Base-by-base conservation (phyloP, 2,329 filamentous ascomycete species). In the Xylariales sp. region DNA sequence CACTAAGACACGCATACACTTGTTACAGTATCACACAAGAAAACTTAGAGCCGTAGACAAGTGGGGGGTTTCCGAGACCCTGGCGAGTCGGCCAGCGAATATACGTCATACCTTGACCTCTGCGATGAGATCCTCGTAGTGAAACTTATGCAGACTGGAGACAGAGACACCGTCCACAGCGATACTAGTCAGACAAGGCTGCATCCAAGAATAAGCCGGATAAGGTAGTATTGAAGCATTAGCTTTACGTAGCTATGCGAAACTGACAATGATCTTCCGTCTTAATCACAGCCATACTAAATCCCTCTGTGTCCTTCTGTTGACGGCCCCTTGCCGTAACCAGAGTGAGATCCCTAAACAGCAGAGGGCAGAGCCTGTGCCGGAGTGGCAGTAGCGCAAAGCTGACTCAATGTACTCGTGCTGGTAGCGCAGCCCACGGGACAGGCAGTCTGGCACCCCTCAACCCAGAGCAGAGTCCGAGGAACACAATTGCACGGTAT, bases 401-500 rank as follows among this genome's bases (percentile, higher is more conserved):
- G 67, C 56, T 70, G 68, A n/a, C 71, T 80, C 46, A 75, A 58
- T 16, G 77, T 80, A 59, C 65, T 71, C 16, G 75, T 76, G 36
- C 75, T 66, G 48, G 78, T 80, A 41, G 77, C 69, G 69, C 79
- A 80, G 2, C 77, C 78, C 34, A 60, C 68, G 2, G 78, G 72
- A 41, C 78, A 81, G 16, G 72, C 75, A 1, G 78, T 78, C 66
- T 74, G 72, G 66, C 79, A 80, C 8, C 79, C 78, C 50, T 77
- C 73, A 5, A 80, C 76, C 64, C 72, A 78, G 16, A 80, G 72
- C 62, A 78, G 69, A n/a, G 79, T 80, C 69, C 73, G 73, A 48
- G 77, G 71, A 1, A 30, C n/a, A 69, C 79, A 80, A n/a, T 75
- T 75, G 70, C 79, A 81, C 3, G 78, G 78, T n/a, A 81, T 61